phyloP scores from a whole-genome alignment of 2,329 filamentous ascomycete species.

The Acarospora socialis region DNA sequence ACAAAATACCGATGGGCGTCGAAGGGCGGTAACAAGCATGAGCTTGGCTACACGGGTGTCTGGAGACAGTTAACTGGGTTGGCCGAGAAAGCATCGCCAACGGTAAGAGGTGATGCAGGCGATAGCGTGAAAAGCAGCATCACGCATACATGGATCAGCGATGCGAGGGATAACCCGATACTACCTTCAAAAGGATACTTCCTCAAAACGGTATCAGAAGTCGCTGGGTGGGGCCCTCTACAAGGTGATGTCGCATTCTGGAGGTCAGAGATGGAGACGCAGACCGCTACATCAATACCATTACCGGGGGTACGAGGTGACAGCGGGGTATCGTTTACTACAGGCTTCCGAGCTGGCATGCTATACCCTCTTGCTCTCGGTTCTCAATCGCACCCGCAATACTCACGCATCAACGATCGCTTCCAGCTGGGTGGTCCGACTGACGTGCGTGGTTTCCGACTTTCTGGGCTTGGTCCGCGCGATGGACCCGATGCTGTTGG shows the following conservation, averaged over 20 bases:
- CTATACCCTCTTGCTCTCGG: conserved; percentile 67
- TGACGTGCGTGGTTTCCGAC: conserved; percentile 84
- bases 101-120: conserved; percentile 70
- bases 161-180: conserved; percentile 71
- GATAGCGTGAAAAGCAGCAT: conserved; percentile 83
- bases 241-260: conserved; percentile 85
- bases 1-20: conserved; percentile 64
- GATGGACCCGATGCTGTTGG: conserved; percentile 78
- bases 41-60: conserved; percentile 62
- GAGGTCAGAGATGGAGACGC: conserved; percentile 77
- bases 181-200: conserved; percentile 73
- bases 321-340: conserved; percentile 70
- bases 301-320: conserved; percentile 53
- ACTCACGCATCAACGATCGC: conserved; percentile 79
- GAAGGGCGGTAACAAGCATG: conserved; percentile 51
- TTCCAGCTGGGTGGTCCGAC: conserved; percentile 92
- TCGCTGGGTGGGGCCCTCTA: conserved; percentile 76
- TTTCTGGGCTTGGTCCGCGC: conserved; percentile 75
- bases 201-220: conserved; percentile 59
- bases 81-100: conserved; percentile 59
- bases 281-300: conserved; percentile 58
- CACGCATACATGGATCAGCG: conserved; percentile 64
- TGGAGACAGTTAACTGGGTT: conserved; percentile 86
- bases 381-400: conserved; percentile 37
- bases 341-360: conserved; percentile 65